These are phyloP conservation scores for Lagenaria siceraria DNA, from an alignment of 306 rosid genomes.

Conservation along the genomic window DNA sequence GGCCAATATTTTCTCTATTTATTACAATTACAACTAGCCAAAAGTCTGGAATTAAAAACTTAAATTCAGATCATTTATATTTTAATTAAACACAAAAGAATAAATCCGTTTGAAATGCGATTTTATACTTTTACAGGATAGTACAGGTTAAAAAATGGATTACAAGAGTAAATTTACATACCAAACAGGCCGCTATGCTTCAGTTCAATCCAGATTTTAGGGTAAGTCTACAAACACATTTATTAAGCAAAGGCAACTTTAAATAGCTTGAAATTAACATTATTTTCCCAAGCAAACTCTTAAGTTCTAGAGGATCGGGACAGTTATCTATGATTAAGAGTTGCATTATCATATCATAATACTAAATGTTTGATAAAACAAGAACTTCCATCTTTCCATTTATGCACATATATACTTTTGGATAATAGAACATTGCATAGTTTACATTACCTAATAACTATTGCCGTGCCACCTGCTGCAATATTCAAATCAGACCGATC, in stretches of 20 bases:
- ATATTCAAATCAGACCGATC: neutral
- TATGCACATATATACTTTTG: conserved; percentile 21
- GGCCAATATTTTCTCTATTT: too few species aligned
- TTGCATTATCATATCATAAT: conserved; percentile 3
- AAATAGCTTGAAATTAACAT: neutral
- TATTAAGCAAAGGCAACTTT: neutral
- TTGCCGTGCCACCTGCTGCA: conserved; percentile 18
- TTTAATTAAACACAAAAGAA: too few species aligned
- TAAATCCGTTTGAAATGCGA: too few species aligned
- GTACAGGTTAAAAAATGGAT: too few species aligned
- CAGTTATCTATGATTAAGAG: neutral
- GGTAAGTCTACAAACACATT: neutral
- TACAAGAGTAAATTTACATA: neutral
- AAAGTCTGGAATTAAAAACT: too few species aligned
- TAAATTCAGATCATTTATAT: too few species aligned
- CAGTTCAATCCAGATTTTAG: neutral
- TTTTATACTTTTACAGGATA: too few species aligned
- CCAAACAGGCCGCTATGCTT: neutral
- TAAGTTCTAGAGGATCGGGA: neutral
- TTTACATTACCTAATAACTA: conserved; percentile 28
- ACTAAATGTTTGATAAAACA: neutral
- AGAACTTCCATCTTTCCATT: conserved; percentile 33
- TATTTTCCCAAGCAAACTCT: neutral
- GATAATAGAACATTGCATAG: conserved; percentile 26
- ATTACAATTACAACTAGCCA: too few species aligned